Conservation (phyloP, 2,329 filamentous ascomycete genomes). For the Hypocreales sp. region DNA sequence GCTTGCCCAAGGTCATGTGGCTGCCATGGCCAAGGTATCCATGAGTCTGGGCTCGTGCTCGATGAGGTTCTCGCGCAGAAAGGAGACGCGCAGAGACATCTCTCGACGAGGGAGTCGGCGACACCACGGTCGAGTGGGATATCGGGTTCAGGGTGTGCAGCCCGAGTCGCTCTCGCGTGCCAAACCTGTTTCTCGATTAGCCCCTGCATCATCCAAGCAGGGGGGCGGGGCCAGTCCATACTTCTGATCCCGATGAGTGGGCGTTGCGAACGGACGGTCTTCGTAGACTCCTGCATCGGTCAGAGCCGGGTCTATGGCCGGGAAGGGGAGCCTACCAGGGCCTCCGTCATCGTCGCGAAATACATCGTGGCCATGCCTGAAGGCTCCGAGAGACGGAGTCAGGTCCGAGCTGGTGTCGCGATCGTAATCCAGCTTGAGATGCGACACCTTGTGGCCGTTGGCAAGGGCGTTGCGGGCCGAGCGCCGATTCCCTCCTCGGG, state of each 20-base stretch:
- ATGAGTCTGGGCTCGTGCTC: slow-evolving; percentile 6
- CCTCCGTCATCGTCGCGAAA: slow-evolving; percentile 14
- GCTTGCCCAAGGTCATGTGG: slow-evolving; percentile 5
- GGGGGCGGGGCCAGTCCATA: slow-evolving; percentile 3
- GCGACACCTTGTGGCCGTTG: slow-evolving; percentile 6
- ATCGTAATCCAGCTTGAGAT: slow-evolving; percentile 6
- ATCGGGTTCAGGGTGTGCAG: slow-evolving; percentile 20
- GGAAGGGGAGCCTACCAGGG: slow-evolving; percentile 8
- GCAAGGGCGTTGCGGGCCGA: slow-evolving; percentile 7
- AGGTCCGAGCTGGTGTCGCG: slow-evolving; percentile 5
- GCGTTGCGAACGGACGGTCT: slow-evolving; percentile 7
- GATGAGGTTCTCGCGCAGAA: slow-evolving; percentile 8
- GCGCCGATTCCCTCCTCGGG: slow-evolving; percentile 11
- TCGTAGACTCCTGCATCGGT: slow-evolving; percentile 10
- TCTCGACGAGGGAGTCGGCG: slow-evolving; percentile 16
- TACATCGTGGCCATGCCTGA: slow-evolving; percentile 12
- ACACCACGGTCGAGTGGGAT: slow-evolving; percentile 21
- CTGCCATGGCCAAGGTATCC: slow-evolving; percentile 3
- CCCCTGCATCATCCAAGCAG: neutral
- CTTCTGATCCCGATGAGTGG: slow-evolving; percentile 11
- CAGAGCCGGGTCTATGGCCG: slow-evolving; percentile 4
- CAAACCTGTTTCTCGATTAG: slow-evolving; percentile 12
- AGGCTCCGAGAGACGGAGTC: slow-evolving; percentile 6
- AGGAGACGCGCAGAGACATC: slow-evolving; percentile 12
- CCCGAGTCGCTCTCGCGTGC: slow-evolving; percentile 15